Evolutionary conservation across 148 eudicot species (phyloP), one percentile per base, ranked within the genome.

Genomic region (Polygonum maritimum): DNA sequence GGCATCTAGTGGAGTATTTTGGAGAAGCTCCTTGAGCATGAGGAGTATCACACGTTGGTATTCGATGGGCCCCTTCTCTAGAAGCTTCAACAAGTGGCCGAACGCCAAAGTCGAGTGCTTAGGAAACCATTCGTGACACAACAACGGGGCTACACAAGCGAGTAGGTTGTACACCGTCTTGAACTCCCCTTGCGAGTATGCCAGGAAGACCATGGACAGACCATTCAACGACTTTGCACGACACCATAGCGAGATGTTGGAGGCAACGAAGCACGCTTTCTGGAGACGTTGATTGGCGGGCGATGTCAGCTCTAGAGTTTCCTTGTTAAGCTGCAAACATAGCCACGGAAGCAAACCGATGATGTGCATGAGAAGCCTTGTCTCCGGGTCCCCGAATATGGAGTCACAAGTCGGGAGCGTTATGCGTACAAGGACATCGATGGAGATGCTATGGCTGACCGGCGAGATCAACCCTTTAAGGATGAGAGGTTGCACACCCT

Each of bases 401-500:
- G 98, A 95, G 80, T 92, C 96, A 65, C 97, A 95, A 14, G 96
- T 85, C 18, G 92, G 96, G 19, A 92, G 88, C 0, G 98, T 92
- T 76, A 89, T 90, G 58, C 89, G 88, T 40, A 97, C 88, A 36
- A 95, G 91, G 75, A 95, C 98, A 77, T 95, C 97, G 21, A 95
- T 86, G 19, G 98, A 90, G 79, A 89, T 89, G 26, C 86, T 86
- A 36, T 95, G 98, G 78, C 98, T 95, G 48, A 89, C 96, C 14
- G 92, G 83, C 47, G 97, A 92, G 92, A 92, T 89, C 36, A 95
- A 89, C 12, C 99, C 99, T 83, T 92, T 95, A 1, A 95, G 94
- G 63, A 95, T 92, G 35, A 95, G 94, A 44, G 99, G 99, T 80
- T 95, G 99, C 76, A 95, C 93, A 16, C 99, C 99, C 85, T 95